Percentiles rank a stretch among this genome's conserved stretches.
These are phyloP conservation scores for Diaporthe citriasiana DNA, from an alignment of 2,329 filamentous ascomycete species.

Conservation along the genomic window DNA sequence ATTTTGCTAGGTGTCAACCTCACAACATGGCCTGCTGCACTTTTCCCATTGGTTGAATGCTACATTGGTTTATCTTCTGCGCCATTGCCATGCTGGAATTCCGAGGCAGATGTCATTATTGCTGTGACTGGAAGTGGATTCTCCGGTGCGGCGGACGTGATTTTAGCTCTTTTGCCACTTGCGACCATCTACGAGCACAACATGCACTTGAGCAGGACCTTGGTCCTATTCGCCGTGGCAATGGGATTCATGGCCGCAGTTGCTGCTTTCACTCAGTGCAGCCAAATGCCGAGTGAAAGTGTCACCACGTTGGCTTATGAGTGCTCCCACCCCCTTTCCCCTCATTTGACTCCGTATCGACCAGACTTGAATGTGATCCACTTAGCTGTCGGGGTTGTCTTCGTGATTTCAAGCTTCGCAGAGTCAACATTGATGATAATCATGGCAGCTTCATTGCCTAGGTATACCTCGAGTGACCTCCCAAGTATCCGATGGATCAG, in stretches of 20 bases:
- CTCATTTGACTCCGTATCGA: not conserved
- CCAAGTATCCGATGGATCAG: not conserved
- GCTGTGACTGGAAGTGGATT: not conserved
- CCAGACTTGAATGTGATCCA: not conserved
- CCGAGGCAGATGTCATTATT: not conserved
- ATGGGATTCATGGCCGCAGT: not conserved
- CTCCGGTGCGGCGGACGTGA: not conserved
- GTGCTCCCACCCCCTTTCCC: not conserved
- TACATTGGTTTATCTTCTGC: not conserved
- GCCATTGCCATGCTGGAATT: not conserved
- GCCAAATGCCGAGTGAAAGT: not conserved
- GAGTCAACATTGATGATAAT: slow-evolving; percentile 7
- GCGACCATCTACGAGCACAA: not conserved
- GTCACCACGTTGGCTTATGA: not conserved
- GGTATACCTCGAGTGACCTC: not conserved
- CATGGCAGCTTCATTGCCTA: slow-evolving; percentile 1
- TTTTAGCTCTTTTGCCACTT: not conserved
- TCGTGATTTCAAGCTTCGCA: not conserved
- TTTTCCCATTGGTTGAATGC: not conserved
- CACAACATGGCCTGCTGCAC: not conserved
- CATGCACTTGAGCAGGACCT: not conserved
- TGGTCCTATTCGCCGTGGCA: not conserved
- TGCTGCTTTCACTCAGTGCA: slow-evolving; percentile 12
- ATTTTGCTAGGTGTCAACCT: not conserved
- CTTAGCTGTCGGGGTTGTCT: not conserved